These are phyloP conservation scores for Sugiyamaella sp. DNA, from an alignment of 1,139 yeast genomes.

Conservation along the genomic window DNA sequence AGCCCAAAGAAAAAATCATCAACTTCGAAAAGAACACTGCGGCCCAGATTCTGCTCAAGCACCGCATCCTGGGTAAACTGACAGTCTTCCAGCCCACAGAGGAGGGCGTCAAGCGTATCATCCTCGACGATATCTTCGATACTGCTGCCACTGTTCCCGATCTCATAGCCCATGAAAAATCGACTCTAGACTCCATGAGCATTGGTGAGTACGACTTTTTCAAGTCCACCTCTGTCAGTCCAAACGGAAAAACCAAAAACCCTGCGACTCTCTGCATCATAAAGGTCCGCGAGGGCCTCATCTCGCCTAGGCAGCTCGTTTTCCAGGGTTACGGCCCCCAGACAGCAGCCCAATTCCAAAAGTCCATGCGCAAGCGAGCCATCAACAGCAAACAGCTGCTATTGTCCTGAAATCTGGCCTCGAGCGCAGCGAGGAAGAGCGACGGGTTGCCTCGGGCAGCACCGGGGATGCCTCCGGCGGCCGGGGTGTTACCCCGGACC, in stretches of 20 bases:
- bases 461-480: no score
- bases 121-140: constrained; percentile 12
- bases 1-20: constrained; percentile 48
- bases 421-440: no score
- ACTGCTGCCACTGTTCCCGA: constrained; percentile 1
- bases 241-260: constrained; percentile 1
- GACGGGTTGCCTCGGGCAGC: no score
- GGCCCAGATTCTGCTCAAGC: constrained; percentile 48
- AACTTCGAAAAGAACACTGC: constrained; percentile 51
- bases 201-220: constrained; percentile 17
- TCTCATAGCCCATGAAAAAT: not conserved
- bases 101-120: constrained; percentile 7
- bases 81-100: constrained; percentile 50
- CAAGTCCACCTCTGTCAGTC: no score
- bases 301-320: constrained; percentile 20
- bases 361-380: constrained; percentile 24
- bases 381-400: constrained; percentile 18
- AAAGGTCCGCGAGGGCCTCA: constrained; percentile 23
- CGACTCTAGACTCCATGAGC: not conserved
- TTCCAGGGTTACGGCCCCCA: constrained; percentile 27
- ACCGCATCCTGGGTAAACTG: constrained; percentile 63
- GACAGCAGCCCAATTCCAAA: constrained; percentile 23
- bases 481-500: no score
- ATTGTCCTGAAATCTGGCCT: no score
- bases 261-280: constrained; percentile 19